Conservation (phyloP, 495 filamentous ascomycete species). For the Neurospora sp. region DNA sequence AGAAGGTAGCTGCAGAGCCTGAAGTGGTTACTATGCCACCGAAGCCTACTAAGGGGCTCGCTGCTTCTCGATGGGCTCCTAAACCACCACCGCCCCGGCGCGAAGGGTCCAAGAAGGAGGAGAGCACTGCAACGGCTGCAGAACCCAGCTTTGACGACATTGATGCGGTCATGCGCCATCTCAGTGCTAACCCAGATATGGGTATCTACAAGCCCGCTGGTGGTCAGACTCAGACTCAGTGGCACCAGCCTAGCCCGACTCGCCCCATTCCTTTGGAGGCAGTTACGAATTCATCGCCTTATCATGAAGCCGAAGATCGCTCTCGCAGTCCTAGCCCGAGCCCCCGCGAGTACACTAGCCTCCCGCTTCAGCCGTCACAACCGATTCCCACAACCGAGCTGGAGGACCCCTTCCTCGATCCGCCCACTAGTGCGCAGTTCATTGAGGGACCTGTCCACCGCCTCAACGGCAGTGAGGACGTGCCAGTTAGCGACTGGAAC, state of each 20-base stretch:
- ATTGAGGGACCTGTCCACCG: constrained; percentile 51
- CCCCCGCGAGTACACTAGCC: constrained; percentile 43
- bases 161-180: constrained; percentile 75
- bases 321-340: constrained; percentile 72
- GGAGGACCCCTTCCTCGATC: constrained; percentile 41
- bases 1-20: constrained; percentile 2
- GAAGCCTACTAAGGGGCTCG: constrained; percentile 17
- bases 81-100: constrained; percentile 7
- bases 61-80: constrained; percentile 25
- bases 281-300: constrained; percentile 39
- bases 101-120: background rate
- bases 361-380: constrained; percentile 14
- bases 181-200: constrained; percentile 62
- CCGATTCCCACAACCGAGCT: constrained; percentile 29
- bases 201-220: constrained; percentile 55
- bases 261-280: constrained; percentile 25
- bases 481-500: constrained; percentile 83
- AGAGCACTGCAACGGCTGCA: background rate
- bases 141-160: constrained; percentile 67
- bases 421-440: constrained; percentile 24
- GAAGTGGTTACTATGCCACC: background rate
- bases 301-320: constrained; percentile 45
- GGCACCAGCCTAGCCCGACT: constrained; percentile 33
- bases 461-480: constrained; percentile 52
- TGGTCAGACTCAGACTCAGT: constrained; percentile 30